phyloP scores from a whole-genome alignment of 2,329 filamentous ascomycete species.

The Penicillium sp. region DNA sequence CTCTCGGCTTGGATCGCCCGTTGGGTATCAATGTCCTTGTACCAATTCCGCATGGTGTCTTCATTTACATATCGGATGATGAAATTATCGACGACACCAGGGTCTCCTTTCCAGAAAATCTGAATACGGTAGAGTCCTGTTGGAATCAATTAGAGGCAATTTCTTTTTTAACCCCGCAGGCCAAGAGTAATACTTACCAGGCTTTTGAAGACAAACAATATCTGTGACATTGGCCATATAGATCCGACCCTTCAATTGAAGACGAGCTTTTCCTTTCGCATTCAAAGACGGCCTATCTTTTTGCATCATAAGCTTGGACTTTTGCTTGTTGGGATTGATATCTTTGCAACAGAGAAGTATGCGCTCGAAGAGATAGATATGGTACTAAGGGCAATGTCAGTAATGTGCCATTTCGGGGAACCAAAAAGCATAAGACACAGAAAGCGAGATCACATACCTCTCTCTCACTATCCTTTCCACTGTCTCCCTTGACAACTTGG shows the following conservation, averaged over 20 bases:
- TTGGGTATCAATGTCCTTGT: constrained; percentile 73
- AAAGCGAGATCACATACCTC: constrained; percentile 59
- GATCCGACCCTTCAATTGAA: constrained; percentile 94
- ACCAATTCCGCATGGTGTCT: constrained; percentile 92
- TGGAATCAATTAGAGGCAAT: not conserved
- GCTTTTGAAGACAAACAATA: constrained; percentile 81
- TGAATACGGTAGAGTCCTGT: constrained; percentile 89
- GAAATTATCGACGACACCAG: constrained; percentile 93
- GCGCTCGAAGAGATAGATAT: constrained; percentile 94
- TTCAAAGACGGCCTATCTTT: constrained; percentile 71
- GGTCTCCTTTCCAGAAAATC: constrained; percentile 98
- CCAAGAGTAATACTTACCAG: constrained; percentile 61
- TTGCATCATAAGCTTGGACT: constrained; percentile 59
- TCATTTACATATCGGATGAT: constrained; percentile 91
- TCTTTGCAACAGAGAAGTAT: constrained; percentile 98
- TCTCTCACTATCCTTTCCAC: constrained; percentile 82
- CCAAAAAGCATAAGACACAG: not conserved
- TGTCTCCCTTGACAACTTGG: constrained; percentile 76
- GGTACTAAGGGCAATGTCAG: constrained; percentile 63
- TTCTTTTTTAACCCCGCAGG: not conserved
- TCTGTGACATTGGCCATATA: constrained; percentile 99
- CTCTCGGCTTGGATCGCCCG: constrained; percentile 59
- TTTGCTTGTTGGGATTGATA: constrained; percentile 77
- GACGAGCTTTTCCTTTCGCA: constrained; percentile 69
- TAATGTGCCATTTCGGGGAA: not conserved